Evolutionary conservation across 202 grass and related monocot species (phyloP), one percentile per base, ranked within the genome.

Genomic region (Panicum virgatum): DNA sequence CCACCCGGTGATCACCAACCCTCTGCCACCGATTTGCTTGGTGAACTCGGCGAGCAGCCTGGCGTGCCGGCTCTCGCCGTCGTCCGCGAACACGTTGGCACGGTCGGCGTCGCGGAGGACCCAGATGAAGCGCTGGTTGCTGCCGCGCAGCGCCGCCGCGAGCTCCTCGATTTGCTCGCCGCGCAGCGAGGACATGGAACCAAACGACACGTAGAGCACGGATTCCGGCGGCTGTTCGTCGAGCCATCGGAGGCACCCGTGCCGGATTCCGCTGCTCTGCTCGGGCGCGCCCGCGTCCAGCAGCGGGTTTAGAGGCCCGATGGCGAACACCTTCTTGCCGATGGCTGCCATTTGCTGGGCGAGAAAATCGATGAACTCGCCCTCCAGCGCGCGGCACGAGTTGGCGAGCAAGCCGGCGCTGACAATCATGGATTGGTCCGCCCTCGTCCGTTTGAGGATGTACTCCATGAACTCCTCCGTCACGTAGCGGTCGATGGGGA

Each of bases 101-200:
- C 88, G 62, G 48, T 97, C 94, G 5, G 87, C 91, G 42, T 93
- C 86, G 19, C 89, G 77, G 42, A 89, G 80, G 15, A 88, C 94
- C 94, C 91, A 97, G 65, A 97, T 40, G 69, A 93, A 97, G 22
- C 48, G 9, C 1, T 91, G 84, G 1, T 20, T 44, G 80, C 89
- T 86, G 50, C 74, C 62, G 11, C 44, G 52, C 14, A 94, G 60
- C 30, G 79, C 89, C 0, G 74, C 70, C 0, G 91, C 94, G 3
- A 97, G 74, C 68, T 93, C 81, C 6, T 62, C 2, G 9, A 89
- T 44, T 4, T 97, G 93, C 36, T 85, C 72, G 2, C 71, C 39
- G 13, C 77, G 77, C 6, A 97, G 58, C 2, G 84, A 61, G 5
- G 93, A 83, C 42, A 66, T 80, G 0, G 90, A 85, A 23, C 90